Base-by-base conservation (phyloP, 75 land plant species). In the Cunninghamia lanceolata region DNA sequence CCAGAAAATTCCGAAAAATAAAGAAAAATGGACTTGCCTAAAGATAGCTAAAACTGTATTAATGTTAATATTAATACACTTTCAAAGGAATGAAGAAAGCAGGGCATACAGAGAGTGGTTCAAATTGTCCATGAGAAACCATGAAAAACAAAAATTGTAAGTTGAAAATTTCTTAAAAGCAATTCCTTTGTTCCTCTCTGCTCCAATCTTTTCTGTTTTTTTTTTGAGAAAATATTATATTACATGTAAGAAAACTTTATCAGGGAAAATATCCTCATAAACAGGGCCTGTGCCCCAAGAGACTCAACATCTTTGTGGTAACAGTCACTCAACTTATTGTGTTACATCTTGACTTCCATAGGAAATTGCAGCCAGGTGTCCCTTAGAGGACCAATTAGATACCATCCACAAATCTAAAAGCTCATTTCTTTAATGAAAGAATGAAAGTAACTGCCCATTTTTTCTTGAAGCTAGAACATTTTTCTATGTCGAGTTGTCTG, bases 241-340 rank as follows among this genome's bases (percentile, higher is more conserved):
- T 68, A n/a, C 4, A 68, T 68, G 56, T 68, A 68, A n/a, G 71
- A 68, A 25, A n/a, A 25, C 0, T 3, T n/a, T 68, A 0, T 14
- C 2, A 54, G 2, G 56, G 19, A 54, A 54, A 14, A 15, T 54
- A 3, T 15, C 56, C 56, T 1, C 4, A 54, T 45, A 1, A 54
- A 54, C 56, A n/a, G 71, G 71, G 71, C 32, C 32, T 68, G n/a
- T 6, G 25, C 8, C 71, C 5, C 32, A 68, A 68, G 32, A 68
- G 71, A 68, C n/a, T 68, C 71, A 68, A 68, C 71, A 21, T 68
- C 71, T n/a, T 68, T 68, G n/a, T 68, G n/a, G 71, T 28, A 68
- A 68, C 71, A 68, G 28, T 68, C 32, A 68, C 56, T 54, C 56
- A 47, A 47, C 50, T 47, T 47, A 47, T 47, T 9, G 50, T 47